These are phyloP conservation scores for Naganishia albida DNA, from an alignment of 1,284 basidiomycete genomes.

Conservation along the genomic window DNA sequence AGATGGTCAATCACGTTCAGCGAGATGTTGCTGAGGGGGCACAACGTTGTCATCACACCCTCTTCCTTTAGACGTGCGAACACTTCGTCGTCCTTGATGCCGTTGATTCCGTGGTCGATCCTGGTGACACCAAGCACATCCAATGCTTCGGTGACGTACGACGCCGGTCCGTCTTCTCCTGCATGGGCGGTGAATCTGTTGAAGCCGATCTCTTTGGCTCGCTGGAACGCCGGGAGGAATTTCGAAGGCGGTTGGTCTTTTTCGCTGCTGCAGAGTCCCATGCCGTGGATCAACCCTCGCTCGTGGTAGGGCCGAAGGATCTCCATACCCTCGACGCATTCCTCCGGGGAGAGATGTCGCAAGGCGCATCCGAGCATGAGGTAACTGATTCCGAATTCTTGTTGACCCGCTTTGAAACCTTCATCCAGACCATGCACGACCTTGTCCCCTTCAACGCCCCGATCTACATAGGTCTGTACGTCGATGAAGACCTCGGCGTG, in stretches of 20 bases:
- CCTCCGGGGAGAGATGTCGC: conserved; percentile 35
- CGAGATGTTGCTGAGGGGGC: conserved; percentile 40
- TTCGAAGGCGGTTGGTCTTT: conserved; percentile 38
- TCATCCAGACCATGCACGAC: conserved; percentile 37
- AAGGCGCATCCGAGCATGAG: conserved; percentile 39
- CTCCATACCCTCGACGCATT: conserved; percentile 35
- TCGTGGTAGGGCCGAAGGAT: conserved; percentile 34
- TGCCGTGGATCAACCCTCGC: conserved; percentile 36
- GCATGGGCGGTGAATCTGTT: conserved; percentile 38
- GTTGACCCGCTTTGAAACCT: conserved; percentile 35
- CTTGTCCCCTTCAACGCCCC: conserved; percentile 34
- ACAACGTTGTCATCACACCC: conserved; percentile 36
- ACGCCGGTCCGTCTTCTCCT: conserved; percentile 40
- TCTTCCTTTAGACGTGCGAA: conserved; percentile 35
- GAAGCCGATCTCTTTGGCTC: conserved; percentile 36
- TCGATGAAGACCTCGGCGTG: conserved; percentile 41
- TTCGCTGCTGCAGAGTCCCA: conserved; percentile 38
- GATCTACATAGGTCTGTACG: conserved; percentile 38
- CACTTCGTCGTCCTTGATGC: conserved; percentile 37
- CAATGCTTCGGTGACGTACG: conserved; percentile 35
- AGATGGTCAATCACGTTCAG: conserved; percentile 35
- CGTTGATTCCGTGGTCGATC: conserved; percentile 40
- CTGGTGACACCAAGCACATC: conserved; percentile 37
- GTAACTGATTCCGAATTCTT: conserved; percentile 38
- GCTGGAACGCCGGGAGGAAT: conserved; percentile 35